Evolutionary conservation across 345 rosid genomes (phyloP), one percentile per base, ranked within the genome.

Genomic region (Ceriops tagal): DNA sequence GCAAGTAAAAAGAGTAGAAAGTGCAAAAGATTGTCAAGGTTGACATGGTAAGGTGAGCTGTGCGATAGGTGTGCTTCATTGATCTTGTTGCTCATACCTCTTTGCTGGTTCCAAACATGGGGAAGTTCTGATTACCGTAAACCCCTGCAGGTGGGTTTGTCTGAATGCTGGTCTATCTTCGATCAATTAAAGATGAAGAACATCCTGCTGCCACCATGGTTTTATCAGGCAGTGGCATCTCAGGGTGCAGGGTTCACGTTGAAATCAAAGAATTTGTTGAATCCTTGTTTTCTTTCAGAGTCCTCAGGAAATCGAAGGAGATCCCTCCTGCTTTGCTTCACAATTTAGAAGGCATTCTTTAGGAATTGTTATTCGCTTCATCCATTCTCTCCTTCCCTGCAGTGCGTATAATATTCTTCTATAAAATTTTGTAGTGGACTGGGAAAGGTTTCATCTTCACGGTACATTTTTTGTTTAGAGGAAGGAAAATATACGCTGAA

Each of bases 11-110:
- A 69, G 78, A 83, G 62, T 30, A 67, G 76, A n/a, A 86, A 86
- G 72, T 70, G 83, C 8, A 86, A 67, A 72, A 79, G 88, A 62
- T 67, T 86, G 62, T 81, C 88, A 31, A 70, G 85, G 66, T 68
- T 85, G 65, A 78, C 79, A 84, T 78, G 76, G 76, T 60, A 30
- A 37, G 62, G 1, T 34, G 55, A 24, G n/a, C 22, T 18, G 46
- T 55, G 32, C 53, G 59, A 28, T 59, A 43, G 62, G 52, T 53
- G 24, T 64, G 22, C 28, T 62, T 69, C 27, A 1, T 11, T 24
- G 37, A 55, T 20, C 39, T 21, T 3, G 71, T 35, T 61, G 71
- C 60, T 63, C 5, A 39, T 39, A 39, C 46, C 46, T 39, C 46
- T 39, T 39, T 1, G 15, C 16, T 39, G 1, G 53, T 16, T 26